Percentiles rank a stretch among this genome's conserved stretches.
phyloP scores from a whole-genome alignment of 176 grass and related monocot species.

The Stipa capillata region DNA sequence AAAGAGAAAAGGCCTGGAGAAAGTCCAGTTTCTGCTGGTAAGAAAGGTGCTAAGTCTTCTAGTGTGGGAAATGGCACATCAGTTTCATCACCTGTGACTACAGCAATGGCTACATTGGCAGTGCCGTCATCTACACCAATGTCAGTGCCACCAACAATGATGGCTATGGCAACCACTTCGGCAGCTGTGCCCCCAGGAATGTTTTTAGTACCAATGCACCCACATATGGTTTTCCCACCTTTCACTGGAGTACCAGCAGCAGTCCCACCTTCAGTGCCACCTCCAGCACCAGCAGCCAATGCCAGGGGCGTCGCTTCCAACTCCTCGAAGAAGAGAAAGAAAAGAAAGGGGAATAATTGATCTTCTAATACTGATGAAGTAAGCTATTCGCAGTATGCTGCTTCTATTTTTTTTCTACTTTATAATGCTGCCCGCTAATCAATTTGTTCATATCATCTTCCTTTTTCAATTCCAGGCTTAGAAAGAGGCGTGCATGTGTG shows the following conservation, averaged over 20 bases:
- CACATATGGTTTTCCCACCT: constrained; percentile 59
- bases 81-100: neutral
- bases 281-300: constrained; percentile 18
- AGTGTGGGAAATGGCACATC: constrained; percentile 12
- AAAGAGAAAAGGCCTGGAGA: constrained; percentile 44
- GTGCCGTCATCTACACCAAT: constrained; percentile 21
- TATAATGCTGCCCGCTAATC: neutral
- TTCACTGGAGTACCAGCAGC: constrained; percentile 36
- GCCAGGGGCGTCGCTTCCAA: neutral
- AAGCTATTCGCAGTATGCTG: neutral
- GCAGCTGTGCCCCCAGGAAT: constrained; percentile 42
- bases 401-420: neutral
- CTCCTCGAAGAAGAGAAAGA: constrained; percentile 65
- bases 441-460: neutral
- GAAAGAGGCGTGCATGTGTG: neutral
- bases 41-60: constrained; percentile 25
- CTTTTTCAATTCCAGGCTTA: neutral
- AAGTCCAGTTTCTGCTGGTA: constrained; percentile 36
- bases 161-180: constrained; percentile 38
- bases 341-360: constrained; percentile 49
- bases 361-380: neutral
- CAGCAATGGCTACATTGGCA: neutral
- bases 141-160: constrained; percentile 22
- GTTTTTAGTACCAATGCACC: constrained; percentile 57
- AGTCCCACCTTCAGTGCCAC: constrained; percentile 27